phyloP scores from a whole-genome alignment of 2,329 filamentous ascomycete species.

The Massarina eburnea region DNA sequence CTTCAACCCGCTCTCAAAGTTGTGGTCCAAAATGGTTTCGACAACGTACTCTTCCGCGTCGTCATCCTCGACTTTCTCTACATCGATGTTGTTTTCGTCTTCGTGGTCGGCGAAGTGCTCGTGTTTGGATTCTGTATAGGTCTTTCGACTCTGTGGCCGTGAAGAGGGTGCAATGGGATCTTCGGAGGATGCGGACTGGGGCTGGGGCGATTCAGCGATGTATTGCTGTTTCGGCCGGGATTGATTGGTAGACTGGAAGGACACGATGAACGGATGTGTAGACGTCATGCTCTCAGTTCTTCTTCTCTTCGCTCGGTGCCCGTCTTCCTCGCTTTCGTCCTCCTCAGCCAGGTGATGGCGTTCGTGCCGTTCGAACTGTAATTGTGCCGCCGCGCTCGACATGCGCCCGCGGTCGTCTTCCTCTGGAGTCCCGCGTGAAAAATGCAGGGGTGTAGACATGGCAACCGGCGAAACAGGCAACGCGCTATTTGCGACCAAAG shows the following conservation, averaged over 20 bases:
- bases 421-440: conserved; percentile 9
- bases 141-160: too few relatives aligned
- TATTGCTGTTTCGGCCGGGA: not conserved
- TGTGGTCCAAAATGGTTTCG: conserved; percentile 32
- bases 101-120: not conserved
- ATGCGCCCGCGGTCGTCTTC: conserved; percentile 11
- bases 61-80: conserved; percentile 5
- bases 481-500: conserved; percentile 36
- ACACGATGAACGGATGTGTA: not conserved
- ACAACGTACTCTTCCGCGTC: conserved; percentile 30
- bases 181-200: not conserved
- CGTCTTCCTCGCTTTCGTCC: conserved; percentile 1
- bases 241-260: not conserved
- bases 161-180: not conserved
- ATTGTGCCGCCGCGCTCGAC: conserved; percentile 15
- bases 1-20: conserved; percentile 17
- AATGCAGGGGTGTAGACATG: conserved; percentile 1
- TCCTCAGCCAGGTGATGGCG: not conserved
- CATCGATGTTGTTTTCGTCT: not conserved
- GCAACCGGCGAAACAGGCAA: conserved; percentile 24
- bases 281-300: conserved; percentile 14
- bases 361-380: conserved; percentile 7
- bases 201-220: not conserved
- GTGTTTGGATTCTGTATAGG: not conserved
- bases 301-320: conserved; percentile 13